These are phyloP conservation scores for Arthromyces matolae DNA, from an alignment of 768 basidiomycete genomes.

Conservation along the genomic window DNA sequence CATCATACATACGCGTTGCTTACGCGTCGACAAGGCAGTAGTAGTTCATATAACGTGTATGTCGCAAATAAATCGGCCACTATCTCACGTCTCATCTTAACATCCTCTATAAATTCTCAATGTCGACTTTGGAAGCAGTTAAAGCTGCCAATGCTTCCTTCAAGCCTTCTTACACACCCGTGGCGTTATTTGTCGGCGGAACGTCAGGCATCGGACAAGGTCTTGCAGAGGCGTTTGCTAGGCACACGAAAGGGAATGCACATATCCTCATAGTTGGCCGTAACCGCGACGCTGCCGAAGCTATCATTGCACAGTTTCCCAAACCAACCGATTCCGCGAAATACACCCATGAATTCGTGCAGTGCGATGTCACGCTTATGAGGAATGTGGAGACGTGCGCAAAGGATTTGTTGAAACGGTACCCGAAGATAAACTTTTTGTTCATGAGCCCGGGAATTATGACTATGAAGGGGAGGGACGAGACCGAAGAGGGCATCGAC, in stretches of 20 bases:
- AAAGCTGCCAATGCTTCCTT: constrained; percentile 25
- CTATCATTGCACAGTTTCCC: constrained; percentile 37
- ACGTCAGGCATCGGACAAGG: constrained; percentile 43
- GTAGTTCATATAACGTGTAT: no score
- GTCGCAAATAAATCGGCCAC: no score
- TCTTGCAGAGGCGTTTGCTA: constrained; percentile 40
- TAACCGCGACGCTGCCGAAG: constrained; percentile 42
- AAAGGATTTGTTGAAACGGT: constrained; percentile 26
- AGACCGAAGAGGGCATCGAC: constrained; percentile 33
- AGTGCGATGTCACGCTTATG: constrained; percentile 45
- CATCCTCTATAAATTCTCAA: no score
- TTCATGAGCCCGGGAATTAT: constrained; percentile 42
- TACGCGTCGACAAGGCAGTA: no score
- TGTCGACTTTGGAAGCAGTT: constrained; percentile 21
- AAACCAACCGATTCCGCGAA: constrained; percentile 19
- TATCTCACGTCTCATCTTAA: no score
- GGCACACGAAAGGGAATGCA: constrained; percentile 39
- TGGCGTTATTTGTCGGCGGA: constrained; percentile 37
- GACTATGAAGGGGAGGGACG: constrained; percentile 31
- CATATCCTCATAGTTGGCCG: constrained; percentile 49
- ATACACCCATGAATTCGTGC: constrained; percentile 38
- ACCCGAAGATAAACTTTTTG: constrained; percentile 49
- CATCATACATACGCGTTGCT: no score
- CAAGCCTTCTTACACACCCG: constrained; percentile 20
- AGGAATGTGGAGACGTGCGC: constrained; percentile 36